Evolutionary conservation across 169 alveolate genomes (phyloP).

Genomic region (Miamiensis avidus): DNA sequence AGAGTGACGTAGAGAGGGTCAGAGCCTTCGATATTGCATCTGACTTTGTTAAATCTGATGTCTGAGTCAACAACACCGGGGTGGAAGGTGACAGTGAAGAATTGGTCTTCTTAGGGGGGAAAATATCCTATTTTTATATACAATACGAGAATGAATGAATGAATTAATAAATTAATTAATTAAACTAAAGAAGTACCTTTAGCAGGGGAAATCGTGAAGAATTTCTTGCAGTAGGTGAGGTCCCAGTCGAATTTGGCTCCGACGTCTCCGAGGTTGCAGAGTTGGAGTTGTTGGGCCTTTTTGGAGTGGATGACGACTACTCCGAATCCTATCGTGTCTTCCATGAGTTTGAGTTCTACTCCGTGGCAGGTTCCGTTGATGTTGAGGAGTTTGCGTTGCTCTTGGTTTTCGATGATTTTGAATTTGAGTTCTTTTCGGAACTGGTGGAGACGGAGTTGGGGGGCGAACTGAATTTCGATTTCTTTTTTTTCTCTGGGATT

Average conservation of each 20-base stretch:
- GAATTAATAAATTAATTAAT: slow-evolving; percentile 53
- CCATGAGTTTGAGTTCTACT: slow-evolving; percentile 87
- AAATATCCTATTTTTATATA: slow-evolving; percentile 61
- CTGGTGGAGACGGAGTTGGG: slow-evolving; percentile 82
- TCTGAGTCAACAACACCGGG: slow-evolving; percentile 80
- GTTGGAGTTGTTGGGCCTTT: slow-evolving; percentile 66
- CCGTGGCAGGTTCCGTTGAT: slow-evolving; percentile 90
- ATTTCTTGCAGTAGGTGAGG: slow-evolving; percentile 62
- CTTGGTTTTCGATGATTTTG: slow-evolving; percentile 79
- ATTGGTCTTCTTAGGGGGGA: slow-evolving; percentile 85
- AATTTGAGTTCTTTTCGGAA: slow-evolving; percentile 75
- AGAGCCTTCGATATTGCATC: slow-evolving; percentile 83
- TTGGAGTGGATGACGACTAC: slow-evolving; percentile 81
- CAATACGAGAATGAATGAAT: slow-evolving; percentile 18
- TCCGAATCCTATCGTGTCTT: slow-evolving; percentile 88
- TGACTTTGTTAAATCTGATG: slow-evolving; percentile 74
- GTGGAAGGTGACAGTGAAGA: slow-evolving; percentile 85
- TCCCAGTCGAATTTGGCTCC: slow-evolving; percentile 85
- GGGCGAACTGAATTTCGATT: slow-evolving; percentile 84
- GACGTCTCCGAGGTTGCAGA: slow-evolving; percentile 88
- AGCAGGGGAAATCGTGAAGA: slow-evolving; percentile 62
- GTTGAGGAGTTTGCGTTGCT: slow-evolving; percentile 71
- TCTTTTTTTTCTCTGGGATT: slow-evolving; percentile 83
- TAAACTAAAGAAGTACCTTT: slow-evolving; percentile 12
- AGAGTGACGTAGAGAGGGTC: slow-evolving; percentile 76